Conservation (phyloP, 2,329 filamentous ascomycete species). For the Fusarium praegraminearum region DNA sequence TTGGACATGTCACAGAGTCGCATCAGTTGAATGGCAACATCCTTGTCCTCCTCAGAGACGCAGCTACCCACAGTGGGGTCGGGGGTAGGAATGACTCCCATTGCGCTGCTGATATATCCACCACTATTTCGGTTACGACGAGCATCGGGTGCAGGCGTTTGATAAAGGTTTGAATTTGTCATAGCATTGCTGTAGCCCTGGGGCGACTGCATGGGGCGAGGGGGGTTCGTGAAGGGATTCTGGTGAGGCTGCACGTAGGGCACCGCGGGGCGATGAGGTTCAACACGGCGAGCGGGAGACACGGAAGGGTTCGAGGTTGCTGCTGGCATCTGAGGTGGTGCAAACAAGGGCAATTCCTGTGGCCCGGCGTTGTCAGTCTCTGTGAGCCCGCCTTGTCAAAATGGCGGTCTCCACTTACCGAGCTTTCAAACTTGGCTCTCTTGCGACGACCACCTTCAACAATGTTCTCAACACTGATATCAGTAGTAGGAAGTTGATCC, state of each 20-base stretch:
- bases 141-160: constrained; percentile 70
- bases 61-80: constrained; percentile 98
- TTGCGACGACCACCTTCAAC: constrained; percentile 96
- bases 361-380: constrained; percentile 49
- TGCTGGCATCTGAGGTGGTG: constrained; percentile 91
- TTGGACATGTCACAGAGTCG: constrained; percentile 94
- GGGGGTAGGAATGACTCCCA: constrained; percentile 84
- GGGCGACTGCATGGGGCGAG: constrained; percentile 83
- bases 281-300: constrained; percentile 86
- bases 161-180: constrained; percentile 67
- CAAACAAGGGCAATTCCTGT: constrained; percentile 95
- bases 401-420: constrained; percentile 72
- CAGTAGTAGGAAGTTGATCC: constrained; percentile 91
- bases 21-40: constrained; percentile 97
- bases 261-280: constrained; percentile 77
- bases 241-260: constrained; percentile 82
- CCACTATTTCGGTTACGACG: constrained; percentile 76
- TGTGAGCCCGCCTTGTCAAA: constrained; percentile 37
- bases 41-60: constrained; percentile 93
- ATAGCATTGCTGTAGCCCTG: constrained; percentile 74
- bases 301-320: constrained; percentile 98
- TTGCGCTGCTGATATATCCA: constrained; percentile 61
- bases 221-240: constrained; percentile 81
- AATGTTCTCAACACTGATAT: constrained; percentile 98
- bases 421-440: constrained; percentile 94